phyloP scores from a whole-genome alignment of 2,329 filamentous ascomycete genomes.

The Penicillium janthinellum region DNA sequence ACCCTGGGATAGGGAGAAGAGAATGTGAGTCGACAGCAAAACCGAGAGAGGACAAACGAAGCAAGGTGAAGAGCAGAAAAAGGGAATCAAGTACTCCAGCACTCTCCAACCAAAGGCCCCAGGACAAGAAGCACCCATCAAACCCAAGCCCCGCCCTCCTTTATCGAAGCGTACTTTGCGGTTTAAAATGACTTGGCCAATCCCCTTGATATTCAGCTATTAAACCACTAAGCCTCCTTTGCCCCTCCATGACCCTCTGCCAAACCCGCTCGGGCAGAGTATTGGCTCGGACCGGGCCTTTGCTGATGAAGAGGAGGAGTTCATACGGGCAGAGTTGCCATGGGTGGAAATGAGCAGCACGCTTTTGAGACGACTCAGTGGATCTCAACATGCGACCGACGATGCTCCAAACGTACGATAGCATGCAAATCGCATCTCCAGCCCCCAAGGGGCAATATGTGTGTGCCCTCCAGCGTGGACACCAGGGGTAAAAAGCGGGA shows the following conservation, averaged over 20 bases:
- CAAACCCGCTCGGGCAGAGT: neutral
- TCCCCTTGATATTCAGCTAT: slow-evolving; percentile 22
- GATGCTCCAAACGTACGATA: neutral
- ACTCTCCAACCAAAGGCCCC: neutral
- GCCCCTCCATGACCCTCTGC: neutral
- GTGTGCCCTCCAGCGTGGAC: neutral
- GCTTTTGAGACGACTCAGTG: slow-evolving; percentile 8
- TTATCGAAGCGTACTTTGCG: slow-evolving; percentile 10
- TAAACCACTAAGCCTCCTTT: slow-evolving; percentile 7
- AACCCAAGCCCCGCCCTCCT: slow-evolving; percentile 4
- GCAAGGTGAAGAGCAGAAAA: slow-evolving; percentile 3
- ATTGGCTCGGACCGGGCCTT: no score
- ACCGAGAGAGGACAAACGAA: slow-evolving; percentile 2
- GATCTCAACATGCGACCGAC: slow-evolving; percentile 3
- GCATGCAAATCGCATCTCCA: neutral
- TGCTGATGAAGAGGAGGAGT: no score
- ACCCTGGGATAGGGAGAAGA: slow-evolving; percentile 10
- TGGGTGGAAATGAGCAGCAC: slow-evolving; percentile 12
- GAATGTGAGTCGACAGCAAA: neutral
- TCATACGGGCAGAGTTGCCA: neutral
- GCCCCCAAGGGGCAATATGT: neutral
- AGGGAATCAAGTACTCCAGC: slow-evolving; percentile 21
- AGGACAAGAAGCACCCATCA: slow-evolving; percentile 3
- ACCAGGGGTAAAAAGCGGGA: slow-evolving; percentile 5
- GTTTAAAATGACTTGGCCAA: slow-evolving; percentile 21